phyloP scores from a whole-genome alignment of 1,139 yeast species.

The Blastobotrys aristatus region DNA sequence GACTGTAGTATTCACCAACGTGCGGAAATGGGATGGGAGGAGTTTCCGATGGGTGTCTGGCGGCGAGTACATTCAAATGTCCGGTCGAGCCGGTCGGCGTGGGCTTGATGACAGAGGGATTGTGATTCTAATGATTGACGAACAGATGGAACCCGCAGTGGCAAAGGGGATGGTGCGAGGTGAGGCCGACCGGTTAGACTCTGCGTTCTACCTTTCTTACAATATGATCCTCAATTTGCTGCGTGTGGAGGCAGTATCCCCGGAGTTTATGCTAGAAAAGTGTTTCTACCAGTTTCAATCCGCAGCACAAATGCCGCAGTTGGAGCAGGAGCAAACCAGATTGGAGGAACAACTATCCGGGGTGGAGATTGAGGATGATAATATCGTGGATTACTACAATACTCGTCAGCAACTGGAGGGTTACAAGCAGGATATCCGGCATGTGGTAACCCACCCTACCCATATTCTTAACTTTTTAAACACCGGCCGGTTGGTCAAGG shows the following conservation, averaged over 20 bases:
- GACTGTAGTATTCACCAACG: conserved; percentile 96
- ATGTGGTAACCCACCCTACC: conserved; percentile 89
- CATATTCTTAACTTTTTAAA: conserved; percentile 77
- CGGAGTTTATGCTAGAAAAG: conserved; percentile 92
- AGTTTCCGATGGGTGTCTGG: conserved; percentile 99
- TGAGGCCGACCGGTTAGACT: conserved; percentile 91
- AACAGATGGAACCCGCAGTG: conserved; percentile 98
- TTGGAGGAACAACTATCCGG: conserved; percentile 32
- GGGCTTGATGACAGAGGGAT: conserved; percentile 98
- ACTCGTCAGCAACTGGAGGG: conserved; percentile 62
- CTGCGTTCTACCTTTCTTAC: conserved; percentile 94
- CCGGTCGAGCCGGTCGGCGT: conserved; percentile 99
- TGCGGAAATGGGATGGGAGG: conserved; percentile 96
- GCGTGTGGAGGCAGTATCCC: conserved; percentile 97
- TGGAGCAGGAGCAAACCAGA: conserved; percentile 47
- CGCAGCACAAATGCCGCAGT: conserved; percentile 78
- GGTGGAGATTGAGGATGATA: conserved; percentile 67
- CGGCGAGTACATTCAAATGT: conserved; percentile 99
- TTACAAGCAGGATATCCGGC: conserved; percentile 73
- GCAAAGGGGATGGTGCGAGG: conserved; percentile 99
- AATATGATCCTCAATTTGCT: conserved; percentile 93
- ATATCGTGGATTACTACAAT: conserved; percentile 77
- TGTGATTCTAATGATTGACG: conserved; percentile 98
- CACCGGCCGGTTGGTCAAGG: conserved; percentile 78
- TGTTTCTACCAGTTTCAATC: conserved; percentile 96